Percentiles rank a stretch among this genome's conserved stretches.
Conservation (phyloP, 495 filamentous ascomycete genomes). For the Neurospora sp. region DNA sequence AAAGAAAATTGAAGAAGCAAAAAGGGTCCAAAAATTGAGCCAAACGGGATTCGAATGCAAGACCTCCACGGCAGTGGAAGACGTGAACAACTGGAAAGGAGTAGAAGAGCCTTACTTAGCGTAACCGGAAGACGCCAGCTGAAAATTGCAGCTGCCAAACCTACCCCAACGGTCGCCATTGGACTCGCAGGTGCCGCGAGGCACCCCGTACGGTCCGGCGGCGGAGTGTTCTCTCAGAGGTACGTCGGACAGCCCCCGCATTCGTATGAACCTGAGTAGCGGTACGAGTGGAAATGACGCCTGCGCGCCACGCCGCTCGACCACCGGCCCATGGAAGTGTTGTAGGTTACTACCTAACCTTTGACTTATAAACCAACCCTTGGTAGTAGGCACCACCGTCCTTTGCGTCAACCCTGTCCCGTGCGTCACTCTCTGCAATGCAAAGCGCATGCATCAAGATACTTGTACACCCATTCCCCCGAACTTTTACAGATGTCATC, state of each 20-base stretch:
- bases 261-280: background rate
- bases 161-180: background rate
- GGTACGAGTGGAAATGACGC: background rate
- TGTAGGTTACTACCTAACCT: background rate
- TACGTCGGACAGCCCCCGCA: background rate
- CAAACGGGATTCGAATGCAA: background rate
- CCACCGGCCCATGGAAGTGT: background rate
- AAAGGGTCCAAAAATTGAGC: background rate
- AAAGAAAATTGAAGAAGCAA: background rate
- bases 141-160: background rate
- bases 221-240: background rate
- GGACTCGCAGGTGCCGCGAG: background rate
- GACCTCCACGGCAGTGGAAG: background rate
- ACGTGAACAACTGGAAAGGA: background rate
- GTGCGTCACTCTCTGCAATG: background rate
- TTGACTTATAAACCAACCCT: background rate
- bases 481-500: background rate
- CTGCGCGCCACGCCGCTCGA: background rate
- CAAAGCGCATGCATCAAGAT: background rate
- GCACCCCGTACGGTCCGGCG: background rate
- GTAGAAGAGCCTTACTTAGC: background rate
- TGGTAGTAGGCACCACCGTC: background rate
- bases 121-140: background rate
- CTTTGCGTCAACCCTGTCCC: background rate
- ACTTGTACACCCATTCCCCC: too few relatives aligned